Evolutionary conservation across 2,329 filamentous ascomycete genomes (phyloP), one percentile per base, ranked within the genome.

Genomic region (Neonectria ditissima): DNA sequence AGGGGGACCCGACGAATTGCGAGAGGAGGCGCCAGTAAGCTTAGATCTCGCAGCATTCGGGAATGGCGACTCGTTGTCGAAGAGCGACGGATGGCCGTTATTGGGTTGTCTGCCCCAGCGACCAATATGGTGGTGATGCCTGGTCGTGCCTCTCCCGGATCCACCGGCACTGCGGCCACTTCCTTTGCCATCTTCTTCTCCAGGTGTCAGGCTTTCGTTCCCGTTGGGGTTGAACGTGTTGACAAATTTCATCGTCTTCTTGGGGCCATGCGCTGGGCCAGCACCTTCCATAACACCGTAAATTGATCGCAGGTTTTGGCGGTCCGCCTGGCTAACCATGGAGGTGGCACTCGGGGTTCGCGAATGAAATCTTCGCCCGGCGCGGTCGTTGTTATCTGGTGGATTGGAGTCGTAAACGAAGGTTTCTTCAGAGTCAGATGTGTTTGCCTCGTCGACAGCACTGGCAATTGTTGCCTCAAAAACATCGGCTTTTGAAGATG

Each of bases 381-480:
- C 67, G 43, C 88, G 83, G 57, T 90, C 87, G 52, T 81, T 83
- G 53, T 76, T 79, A 69, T 91, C 89, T 55, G 93, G 92, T 10
- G 95, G 96, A 74, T 99, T 99, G 26, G 96, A 98, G 79, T 99
- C 96, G 80, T 99, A 99, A 16, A 99, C 96, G 78, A 98, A 99
- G 0, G 96, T 98, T 79, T 98, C 96, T 74, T 97, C 96, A 1
- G 95, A 98, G 77, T 99, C 96, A 7, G 95, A 97, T 13, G 95
- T 97, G 78, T 97, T 92, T 47, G 93, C 94, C 78, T 98, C 94
- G 76, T 98, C 95, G 55, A 99, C 94, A 9, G 95, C 95, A 77
- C 91, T 97, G 54, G 95, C 95, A 70, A 99, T 94, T 76, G 97
- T 97, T 70, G 94, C 94, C 81, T 98, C 96, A 77, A 99, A 99